Base-by-base conservation (phyloP, 139 green algal genomes). In the Volvox reticuliferus region DNA sequence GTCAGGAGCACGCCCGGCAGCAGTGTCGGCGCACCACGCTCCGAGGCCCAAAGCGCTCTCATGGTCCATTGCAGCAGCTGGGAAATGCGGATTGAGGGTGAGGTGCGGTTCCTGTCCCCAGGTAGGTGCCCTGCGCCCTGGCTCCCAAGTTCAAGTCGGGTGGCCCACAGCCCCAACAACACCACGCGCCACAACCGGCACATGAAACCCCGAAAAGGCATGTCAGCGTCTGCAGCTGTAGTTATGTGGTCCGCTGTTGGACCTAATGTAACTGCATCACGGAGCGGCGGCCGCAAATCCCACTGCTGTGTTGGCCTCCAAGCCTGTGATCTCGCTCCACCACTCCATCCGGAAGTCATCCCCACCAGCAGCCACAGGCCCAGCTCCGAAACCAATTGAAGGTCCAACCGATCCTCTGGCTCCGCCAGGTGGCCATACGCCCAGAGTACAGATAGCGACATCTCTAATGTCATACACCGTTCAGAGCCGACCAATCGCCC, bases 401-500 rank as follows among this genome's bases (percentile, higher is more conserved):
- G 65, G 0, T 88, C 33, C 65, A 88, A 26, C 63, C 17, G 1
- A 33, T 88, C 82, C n/a, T 36, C 50, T 2, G 21, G 33, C 9
- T 79, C 82, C 63, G 82, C 65, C 82, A 88, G 35, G 65, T 88
- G 82, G 6, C 65, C 33, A 67, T 67, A 88, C 32, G 82, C 33
- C 82, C 82, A 88, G 19, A 88, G 33, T 13, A 26, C 82, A 2
- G 33, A 35, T 36, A 88, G 82, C 65, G 36, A 65, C 82, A 67
- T 32, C 61, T 87, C 80, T n/a, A 37, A 62, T 36, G 30, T 55
- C 50, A 30, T 24, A 44, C 6, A 28, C 12, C 37, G 18, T 14
- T 32, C 76, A 12, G 30, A 73, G 65, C 21, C 12, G 65, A 28
- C 65, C 65, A 55, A 12, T 12, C 65, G 65, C 65, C 65, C 44